Evolutionary conservation across 495 filamentous ascomycete genomes (phyloP), one percentile per base, ranked within the genome.

Genomic region (Penicillium riverlandense): DNA sequence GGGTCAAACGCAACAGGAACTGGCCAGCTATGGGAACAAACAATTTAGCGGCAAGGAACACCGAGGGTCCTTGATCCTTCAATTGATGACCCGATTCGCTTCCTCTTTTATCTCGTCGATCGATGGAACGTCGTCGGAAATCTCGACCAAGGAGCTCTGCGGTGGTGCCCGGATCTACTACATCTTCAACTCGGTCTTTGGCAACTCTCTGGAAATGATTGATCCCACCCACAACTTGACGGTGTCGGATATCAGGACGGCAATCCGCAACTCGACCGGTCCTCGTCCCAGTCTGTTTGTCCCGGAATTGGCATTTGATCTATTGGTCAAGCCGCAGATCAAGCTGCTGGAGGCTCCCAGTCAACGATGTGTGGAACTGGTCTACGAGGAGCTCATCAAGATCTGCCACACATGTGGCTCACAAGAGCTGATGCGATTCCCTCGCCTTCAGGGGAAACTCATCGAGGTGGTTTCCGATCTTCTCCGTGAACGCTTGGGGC

Each of bases 111-210:
- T 97, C 57, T 92, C 92, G 6, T 96, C 92, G 8, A 99, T 99
- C 53, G 92, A 99, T 58, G 92, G 92, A 61, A 97, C 92, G 12
- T 96, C 90, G 1, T 94, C 90, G 15, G 94, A 99, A 57, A 97
- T 99, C 47, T 96, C 94, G 7, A 99, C 92, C 7, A 97, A 97
- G 63, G 92, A 99, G 57, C 83, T 99, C 4, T 96, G 92, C 56
- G 92, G 92, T 52, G 92, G 92, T 46, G 92, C 92, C 12, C 79
- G 92, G 16, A 96, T 99, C 48, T 99, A 99, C 66, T 99, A 99
- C 65, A 97, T 99, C 41, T 99, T 99, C 74, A 99, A 99, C 64
- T 96, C 91, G 33, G 94, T 99, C 11, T 99, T 97, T 65, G 94
- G 92, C 38, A 96, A 94, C 65, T 95, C 91, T 8, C 70, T 99